Evolutionary conservation across 1,139 yeast species (phyloP).

Genomic region (Blastobotrys ciferrii): DNA sequence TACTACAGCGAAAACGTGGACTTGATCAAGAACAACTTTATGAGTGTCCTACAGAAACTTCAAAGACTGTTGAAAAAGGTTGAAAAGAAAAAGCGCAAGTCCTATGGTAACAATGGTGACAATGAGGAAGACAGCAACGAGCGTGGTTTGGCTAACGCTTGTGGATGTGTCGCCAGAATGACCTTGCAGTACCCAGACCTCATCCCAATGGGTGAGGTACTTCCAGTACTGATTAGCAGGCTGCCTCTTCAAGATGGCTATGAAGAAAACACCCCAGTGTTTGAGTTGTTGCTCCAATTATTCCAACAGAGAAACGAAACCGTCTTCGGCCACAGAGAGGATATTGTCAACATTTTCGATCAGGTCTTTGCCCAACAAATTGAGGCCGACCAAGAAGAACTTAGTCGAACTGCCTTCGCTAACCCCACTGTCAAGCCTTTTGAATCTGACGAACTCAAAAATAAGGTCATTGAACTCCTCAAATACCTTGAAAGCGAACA

Average conservation of each 20-base stretch:
- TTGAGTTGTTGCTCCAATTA: constrained; percentile 69
- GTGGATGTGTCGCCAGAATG: constrained; percentile 97
- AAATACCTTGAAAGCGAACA: constrained; percentile 67
- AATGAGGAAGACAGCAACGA: constrained; percentile 81
- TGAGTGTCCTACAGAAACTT: constrained; percentile 67
- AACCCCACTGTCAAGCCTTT: constrained; percentile 51
- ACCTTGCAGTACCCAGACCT: constrained; percentile 66
- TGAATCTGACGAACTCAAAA: constrained; percentile 61
- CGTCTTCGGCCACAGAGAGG: constrained; percentile 58
- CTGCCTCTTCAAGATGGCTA: constrained; percentile 86
- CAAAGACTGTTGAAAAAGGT: constrained; percentile 78
- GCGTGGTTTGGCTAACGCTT: constrained; percentile 88
- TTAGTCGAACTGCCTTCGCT: constrained; percentile 8
- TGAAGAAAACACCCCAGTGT: constrained; percentile 91
- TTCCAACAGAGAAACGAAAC: constrained; percentile 62
- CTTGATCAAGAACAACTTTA: constrained; percentile 64
- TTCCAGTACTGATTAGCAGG: constrained; percentile 72
- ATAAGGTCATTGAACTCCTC: constrained; percentile 65
- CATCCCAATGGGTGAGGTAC: constrained; percentile 76
- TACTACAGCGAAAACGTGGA: constrained; percentile 49
- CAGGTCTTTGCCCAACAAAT: constrained; percentile 70
- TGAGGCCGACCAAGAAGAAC: constrained; percentile 62
- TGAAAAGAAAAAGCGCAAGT: constrained; percentile 51
- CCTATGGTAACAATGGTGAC: constrained; percentile 53
- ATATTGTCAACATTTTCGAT: constrained; percentile 65